Base-by-base conservation (phyloP, 768 basidiomycete genomes). In the Mycena galopus region DNA sequence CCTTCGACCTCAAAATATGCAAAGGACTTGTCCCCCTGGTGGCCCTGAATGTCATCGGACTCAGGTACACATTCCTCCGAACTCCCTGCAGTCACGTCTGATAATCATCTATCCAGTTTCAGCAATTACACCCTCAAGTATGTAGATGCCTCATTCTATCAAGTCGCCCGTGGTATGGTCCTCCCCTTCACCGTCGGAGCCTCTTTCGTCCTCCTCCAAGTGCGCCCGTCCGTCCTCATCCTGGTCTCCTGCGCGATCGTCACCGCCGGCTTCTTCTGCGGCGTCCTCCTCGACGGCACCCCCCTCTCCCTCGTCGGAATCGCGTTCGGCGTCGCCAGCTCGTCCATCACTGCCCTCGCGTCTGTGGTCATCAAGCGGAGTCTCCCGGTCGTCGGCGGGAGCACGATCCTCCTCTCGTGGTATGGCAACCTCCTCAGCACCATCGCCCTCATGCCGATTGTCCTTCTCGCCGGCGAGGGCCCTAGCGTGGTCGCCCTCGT, bases 311-410 rank as follows among this genome's bases (percentile, higher is more conserved):
- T 84, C n/a, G 77, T 90, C 47, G 94, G 93, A n/a, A 80, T 94
- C 69, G 79, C 82, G 25, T 94, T 93, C 76, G 94, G 94, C 67
- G 86, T 93, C 39, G 78, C 90, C 29, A 90, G 90, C 44, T 93
- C 93, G 3, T 79, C 91, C 33, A 89, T 93, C 33, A 93, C 92
- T 17, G 92, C 94, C 0, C 78, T 92, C n/a, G 94, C 94, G 78
- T 93, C 94, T 2, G 93, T 95, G 23, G 88, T 94, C 74, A 93
- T 95, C 83, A 96, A 96, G 81, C 88, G 88, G 55, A 89, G 88
- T 4, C 84, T 95, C 14, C 84, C 88, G 29, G 84, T 92, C 57
- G 94, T 95, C 25, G 86, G 89, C 27, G 92, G 91, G 70, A 92
- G 90, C 73, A 90, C 93, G 21, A 87, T 94, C 72, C 86, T 91